phyloP scores from a whole-genome alignment of 176 grass and related monocot species.

The Coix lacrymajobi region DNA sequence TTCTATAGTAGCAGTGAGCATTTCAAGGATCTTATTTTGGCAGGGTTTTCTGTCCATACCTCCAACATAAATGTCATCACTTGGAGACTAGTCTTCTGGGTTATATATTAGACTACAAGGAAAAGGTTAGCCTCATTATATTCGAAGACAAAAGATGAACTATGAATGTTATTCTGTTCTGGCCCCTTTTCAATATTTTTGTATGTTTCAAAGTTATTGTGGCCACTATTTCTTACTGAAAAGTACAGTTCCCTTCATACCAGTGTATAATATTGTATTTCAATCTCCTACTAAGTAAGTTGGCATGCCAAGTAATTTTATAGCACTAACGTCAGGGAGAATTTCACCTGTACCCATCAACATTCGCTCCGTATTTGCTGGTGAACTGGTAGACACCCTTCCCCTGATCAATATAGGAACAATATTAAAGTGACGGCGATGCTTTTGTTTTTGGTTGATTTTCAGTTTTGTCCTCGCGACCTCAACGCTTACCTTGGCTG shows the following conservation, averaged over 20 bases:
- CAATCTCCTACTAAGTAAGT: too few species aligned
- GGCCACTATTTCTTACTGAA: background rate
- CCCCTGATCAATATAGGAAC: slow-evolving; percentile 38
- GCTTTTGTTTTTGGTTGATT: background rate
- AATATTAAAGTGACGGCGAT: background rate
- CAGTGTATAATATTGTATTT: background rate
- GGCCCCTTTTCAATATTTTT: background rate
- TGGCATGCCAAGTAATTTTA: too few species aligned
- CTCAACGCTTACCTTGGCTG: slow-evolving; percentile 41
- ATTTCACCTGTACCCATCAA: slow-evolving; percentile 61
- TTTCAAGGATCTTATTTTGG: background rate
- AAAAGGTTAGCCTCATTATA: background rate
- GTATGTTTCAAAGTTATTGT: background rate
- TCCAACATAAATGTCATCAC: slow-evolving; percentile 76
- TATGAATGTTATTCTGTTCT: background rate
- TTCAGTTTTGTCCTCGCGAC: background rate
- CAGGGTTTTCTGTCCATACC: slow-evolving; percentile 34
- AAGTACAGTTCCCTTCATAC: background rate
- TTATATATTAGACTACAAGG: slow-evolving; percentile 74
- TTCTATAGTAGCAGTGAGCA: background rate
- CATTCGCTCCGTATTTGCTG: slow-evolving; percentile 87
- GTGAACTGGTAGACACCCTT: slow-evolving; percentile 75
- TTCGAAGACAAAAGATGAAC: background rate
- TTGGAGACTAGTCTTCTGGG: slow-evolving; percentile 68
- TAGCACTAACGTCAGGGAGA: background rate